Percentiles rank a stretch among this genome's conserved stretches.
Conservation (phyloP, 768 basidiomycete genomes). For the Serendipita sp. region DNA sequence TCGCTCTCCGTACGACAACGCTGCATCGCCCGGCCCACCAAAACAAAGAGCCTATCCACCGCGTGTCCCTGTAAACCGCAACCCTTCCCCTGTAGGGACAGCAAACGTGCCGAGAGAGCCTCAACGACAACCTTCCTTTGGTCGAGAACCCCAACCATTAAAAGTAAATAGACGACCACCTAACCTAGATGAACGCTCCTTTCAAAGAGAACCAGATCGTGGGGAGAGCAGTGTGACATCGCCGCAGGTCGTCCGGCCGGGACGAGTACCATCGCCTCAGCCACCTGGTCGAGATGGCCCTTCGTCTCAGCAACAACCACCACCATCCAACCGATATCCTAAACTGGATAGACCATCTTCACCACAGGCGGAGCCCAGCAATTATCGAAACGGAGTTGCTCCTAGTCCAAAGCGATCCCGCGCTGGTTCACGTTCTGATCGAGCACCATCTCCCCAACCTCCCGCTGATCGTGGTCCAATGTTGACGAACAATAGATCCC, state of each 20-base stretch:
- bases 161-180: neutral
- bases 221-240: neutral
- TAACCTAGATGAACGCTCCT: neutral
- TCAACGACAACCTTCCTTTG: neutral
- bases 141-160: neutral
- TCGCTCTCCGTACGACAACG: neutral
- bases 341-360: neutral
- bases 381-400: neutral
- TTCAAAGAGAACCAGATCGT: neutral
- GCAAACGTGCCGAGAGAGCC: neutral
- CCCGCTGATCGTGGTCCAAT: neutral
- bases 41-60: neutral
- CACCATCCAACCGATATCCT: too few relatives aligned
- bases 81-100: neutral
- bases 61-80: neutral
- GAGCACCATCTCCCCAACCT: slow-evolving; percentile 18
- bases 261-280: neutral
- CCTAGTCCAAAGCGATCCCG: neutral
- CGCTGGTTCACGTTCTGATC: slow-evolving; percentile 1
- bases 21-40: neutral
- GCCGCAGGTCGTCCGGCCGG: neutral
- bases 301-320: too few relatives aligned
- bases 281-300: too few relatives aligned
- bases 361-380: neutral
- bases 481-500: too few relatives aligned